These are phyloP conservation scores for Xylona heveae DNA, from an alignment of 495 filamentous ascomycete species.

Conservation along the genomic window DNA sequence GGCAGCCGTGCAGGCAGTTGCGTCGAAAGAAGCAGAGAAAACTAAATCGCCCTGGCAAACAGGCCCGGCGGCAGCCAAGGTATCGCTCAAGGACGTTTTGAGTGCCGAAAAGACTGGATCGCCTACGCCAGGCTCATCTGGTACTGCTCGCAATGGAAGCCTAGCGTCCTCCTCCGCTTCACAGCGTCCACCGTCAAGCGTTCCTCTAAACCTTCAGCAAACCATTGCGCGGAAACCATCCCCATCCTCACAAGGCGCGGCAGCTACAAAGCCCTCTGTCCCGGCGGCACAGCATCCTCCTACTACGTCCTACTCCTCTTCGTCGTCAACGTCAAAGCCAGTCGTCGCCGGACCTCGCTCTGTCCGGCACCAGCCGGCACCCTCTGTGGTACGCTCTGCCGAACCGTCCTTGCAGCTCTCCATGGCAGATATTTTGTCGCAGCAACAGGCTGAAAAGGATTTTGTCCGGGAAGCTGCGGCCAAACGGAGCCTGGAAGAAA, in stretches of 20 bases:
- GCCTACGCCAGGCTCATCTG: no score
- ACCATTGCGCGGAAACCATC: slow-evolving; percentile 32
- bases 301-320: slow-evolving; percentile 5
- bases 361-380: slow-evolving; percentile 7
- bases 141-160: no score
- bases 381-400: slow-evolving; percentile 9
- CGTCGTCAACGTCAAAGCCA: slow-evolving; percentile 21
- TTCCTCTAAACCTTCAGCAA: slow-evolving; percentile 39
- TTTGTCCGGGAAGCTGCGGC: slow-evolving; percentile 61
- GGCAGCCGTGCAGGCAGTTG: slow-evolving; percentile 22
- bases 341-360: not conserved
- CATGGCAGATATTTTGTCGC: slow-evolving; percentile 71
- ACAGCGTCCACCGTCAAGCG: no score
- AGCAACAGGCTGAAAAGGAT: slow-evolving; percentile 72
- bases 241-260: slow-evolving; percentile 11
- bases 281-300: slow-evolving; percentile 8
- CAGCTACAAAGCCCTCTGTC: slow-evolving; percentile 10
- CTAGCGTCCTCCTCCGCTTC: no score
- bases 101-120: slow-evolving; percentile 10
- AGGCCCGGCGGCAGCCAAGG: slow-evolving; percentile 10
- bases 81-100: slow-evolving; percentile 20
- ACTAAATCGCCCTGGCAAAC: slow-evolving; percentile 54
- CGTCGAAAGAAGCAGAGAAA: slow-evolving; percentile 12
- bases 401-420: slow-evolving; percentile 43
- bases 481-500: slow-evolving; percentile 75